Evolutionary conservation across 352 stramenopile species (phyloP).

Genomic region (Phytopythium oedochilum): DNA sequence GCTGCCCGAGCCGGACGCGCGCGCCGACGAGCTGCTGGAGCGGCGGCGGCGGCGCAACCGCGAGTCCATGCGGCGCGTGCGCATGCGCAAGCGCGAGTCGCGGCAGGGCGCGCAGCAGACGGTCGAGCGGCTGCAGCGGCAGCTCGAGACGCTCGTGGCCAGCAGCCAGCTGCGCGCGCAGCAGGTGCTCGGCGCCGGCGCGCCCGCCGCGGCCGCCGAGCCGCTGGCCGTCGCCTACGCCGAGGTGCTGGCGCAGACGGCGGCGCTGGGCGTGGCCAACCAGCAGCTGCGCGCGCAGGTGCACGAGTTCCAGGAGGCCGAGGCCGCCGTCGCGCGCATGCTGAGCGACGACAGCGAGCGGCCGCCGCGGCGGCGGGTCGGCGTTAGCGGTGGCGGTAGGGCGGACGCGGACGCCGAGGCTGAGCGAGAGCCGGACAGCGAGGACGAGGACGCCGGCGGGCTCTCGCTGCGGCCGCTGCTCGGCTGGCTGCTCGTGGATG

Average conservation of each 20-base stretch:
- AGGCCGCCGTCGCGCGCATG: slow-evolving; percentile 10
- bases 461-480: slow-evolving; percentile 2
- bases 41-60: slow-evolving; percentile 21
- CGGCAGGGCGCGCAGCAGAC: slow-evolving; percentile 7
- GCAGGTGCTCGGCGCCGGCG: background rate
- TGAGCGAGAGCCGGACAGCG: background rate
- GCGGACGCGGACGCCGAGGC: background rate
- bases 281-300: slow-evolving; percentile 10
- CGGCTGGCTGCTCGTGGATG: slow-evolving; percentile 1
- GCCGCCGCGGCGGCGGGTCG: background rate
- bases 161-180: slow-evolving; percentile 5
- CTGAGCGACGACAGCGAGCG: slow-evolving; percentile 6
- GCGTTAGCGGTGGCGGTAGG: too few species aligned
- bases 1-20: background rate
- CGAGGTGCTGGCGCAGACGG: slow-evolving; percentile 12
- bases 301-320: slow-evolving; percentile 8
- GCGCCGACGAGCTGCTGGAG: slow-evolving; percentile 2
- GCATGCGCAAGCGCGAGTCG: slow-evolving; percentile 15
- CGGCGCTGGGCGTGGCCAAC: slow-evolving; percentile 14
- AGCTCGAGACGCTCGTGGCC: slow-evolving; percentile 11
- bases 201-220: background rate
- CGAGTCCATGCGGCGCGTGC: slow-evolving; percentile 27
- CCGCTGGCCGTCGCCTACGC: background rate
- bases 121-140: slow-evolving; percentile 10
- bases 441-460: too few species aligned